Conservation (phyloP, 2,329 filamentous ascomycete species). For the Trichoderma sp. region DNA sequence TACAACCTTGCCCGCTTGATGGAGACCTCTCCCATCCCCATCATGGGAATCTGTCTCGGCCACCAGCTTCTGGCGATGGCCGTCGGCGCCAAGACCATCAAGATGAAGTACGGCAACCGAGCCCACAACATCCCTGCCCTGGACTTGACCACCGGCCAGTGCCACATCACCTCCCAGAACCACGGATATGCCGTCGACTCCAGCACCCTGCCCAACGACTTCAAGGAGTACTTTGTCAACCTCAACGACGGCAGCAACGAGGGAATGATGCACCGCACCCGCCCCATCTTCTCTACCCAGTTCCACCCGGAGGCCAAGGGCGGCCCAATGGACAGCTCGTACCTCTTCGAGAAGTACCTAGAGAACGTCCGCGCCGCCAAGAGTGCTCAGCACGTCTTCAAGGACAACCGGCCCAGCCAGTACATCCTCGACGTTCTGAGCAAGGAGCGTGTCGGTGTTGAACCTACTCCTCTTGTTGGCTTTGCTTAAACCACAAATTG, state of each 20-base stretch:
- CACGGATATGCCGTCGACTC: constrained; percentile 96
- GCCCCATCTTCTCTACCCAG: constrained; percentile 97
- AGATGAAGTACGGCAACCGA: constrained; percentile 99
- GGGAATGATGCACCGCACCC: constrained; percentile 92
- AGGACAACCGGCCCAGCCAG: constrained; percentile 85
- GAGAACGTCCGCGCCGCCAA: constrained; percentile 90
- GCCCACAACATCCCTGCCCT: constrained; percentile 97
- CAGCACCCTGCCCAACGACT: constrained; percentile 78
- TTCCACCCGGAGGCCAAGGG: constrained; percentile 99
- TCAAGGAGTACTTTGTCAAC: constrained; percentile 98
- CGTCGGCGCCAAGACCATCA: constrained; percentile 85
- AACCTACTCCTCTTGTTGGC: constrained; percentile 61
- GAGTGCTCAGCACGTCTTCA: constrained; percentile 75
- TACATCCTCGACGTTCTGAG: constrained; percentile 87
- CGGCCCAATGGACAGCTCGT: constrained; percentile 91
- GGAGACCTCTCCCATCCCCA: constrained; percentile 84
- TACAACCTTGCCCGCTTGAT: constrained; percentile 91
- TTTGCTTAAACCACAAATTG: constrained; percentile 43
- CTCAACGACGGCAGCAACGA: constrained; percentile 97
- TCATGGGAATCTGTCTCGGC: constrained; percentile 97
- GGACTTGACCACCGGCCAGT: constrained; percentile 92
- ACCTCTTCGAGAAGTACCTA: constrained; percentile 95
- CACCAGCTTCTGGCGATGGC: constrained; percentile 95
- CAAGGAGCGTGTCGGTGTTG: constrained; percentile 93
- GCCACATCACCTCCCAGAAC: constrained; percentile 98